Evolutionary conservation across 768 basidiomycete genomes (phyloP), one percentile per base, ranked within the genome.

Genomic region (Tephrocybe sp.): DNA sequence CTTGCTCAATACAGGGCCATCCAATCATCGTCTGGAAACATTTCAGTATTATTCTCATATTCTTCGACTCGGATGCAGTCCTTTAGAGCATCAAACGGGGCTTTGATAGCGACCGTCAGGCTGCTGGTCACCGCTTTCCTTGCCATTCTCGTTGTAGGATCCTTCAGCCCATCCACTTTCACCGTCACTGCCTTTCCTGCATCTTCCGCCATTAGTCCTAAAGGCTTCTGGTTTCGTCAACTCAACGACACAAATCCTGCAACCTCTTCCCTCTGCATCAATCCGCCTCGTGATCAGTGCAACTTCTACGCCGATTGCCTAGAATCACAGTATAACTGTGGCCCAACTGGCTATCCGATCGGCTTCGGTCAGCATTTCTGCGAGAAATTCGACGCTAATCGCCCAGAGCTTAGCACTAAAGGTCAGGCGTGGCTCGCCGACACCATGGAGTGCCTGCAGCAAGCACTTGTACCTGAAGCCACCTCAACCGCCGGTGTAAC

Each of bases 391-490:
- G 59, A 60, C n/a, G 58, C 60, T 20, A 46, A 65, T 10, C 65
- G 66, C 11, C 37, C 33, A n/a, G 23, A 58, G 33, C 63, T 79
- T 5, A 66, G 67, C 18, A 12, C 60, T 0, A 40, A 33, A 3
- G 77, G 77, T 0, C 67, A 73, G 46, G 59, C 54, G 37, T 79
- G 76, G 77, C 69, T 78, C 68, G 23, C 72, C 30, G 59, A 65
- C 24, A 73, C 73, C 14, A 75, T 78, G 76, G 68, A 68, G 40
- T 79, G 78, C 48, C 67, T 79, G 11, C 77, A 78, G 51, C 54
- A 53, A 1, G 68, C 65, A 2, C 67, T 79, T 20, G 70, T 78
- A 2, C 66, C 65, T 1, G 71, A 75, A 21, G 68, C 65, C 0
- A 49, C 64, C 10, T 60, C 54, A 0, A 48, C 33, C 5, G 56